Evolutionary conservation across 148 eudicot species (phyloP).

Genomic region (Chenopodium suecicum): DNA sequence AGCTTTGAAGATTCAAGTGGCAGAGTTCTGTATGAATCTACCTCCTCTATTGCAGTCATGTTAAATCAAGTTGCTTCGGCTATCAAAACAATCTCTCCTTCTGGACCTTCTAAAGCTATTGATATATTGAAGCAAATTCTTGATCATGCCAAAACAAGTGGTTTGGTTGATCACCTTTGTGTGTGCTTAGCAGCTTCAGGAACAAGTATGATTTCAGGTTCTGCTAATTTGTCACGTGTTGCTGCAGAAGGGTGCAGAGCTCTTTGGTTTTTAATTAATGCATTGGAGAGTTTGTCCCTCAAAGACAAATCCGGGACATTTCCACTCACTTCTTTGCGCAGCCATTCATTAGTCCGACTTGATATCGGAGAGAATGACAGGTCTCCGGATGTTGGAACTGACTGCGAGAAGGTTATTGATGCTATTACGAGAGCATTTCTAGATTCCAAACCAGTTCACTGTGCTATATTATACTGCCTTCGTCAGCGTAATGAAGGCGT

Average conservation of each 20-base stretch:
- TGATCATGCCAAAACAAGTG: constrained; percentile 74
- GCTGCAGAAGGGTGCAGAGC: constrained; percentile 91
- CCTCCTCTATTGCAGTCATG: constrained; percentile 72
- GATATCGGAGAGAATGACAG: constrained; percentile 50
- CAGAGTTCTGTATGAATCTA: constrained; percentile 71
- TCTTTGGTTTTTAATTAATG: constrained; percentile 77
- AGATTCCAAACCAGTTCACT: constrained; percentile 63
- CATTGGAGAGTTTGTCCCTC: constrained; percentile 47
- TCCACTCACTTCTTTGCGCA: constrained; percentile 61
- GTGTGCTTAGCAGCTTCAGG: constrained; percentile 71
- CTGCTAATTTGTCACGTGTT: constrained; percentile 74
- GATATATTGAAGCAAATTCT: constrained; percentile 58
- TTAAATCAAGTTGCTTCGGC: constrained; percentile 61
- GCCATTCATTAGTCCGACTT: constrained; percentile 53
- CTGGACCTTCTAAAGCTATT: constrained; percentile 31
- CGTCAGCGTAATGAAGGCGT: constrained; percentile 69
- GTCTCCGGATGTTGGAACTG: constrained; percentile 42
- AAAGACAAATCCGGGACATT: constrained; percentile 46
- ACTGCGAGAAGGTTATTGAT: constrained; percentile 56
- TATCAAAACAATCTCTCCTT: constrained; percentile 53
- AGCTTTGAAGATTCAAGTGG: constrained; percentile 63
- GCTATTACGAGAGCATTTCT: constrained; percentile 59
- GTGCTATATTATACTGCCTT: constrained; percentile 78
- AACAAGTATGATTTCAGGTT: constrained; percentile 79
- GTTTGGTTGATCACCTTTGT: constrained; percentile 60